Evolutionary conservation across 345 rosid species (phyloP).

Genomic region (Ricinus communis): DNA sequence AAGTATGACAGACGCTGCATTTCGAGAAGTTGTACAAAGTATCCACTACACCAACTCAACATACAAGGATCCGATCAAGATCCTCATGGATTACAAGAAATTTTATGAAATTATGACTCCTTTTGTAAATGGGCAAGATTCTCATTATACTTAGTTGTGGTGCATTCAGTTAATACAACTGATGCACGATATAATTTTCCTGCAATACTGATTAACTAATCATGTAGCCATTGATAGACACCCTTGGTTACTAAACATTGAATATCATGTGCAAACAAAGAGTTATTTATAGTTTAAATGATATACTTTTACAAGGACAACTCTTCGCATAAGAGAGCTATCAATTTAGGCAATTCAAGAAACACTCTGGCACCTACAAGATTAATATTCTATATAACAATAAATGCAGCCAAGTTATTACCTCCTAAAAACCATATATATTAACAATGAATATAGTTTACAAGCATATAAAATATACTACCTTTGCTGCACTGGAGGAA

Average conservation of each 20-base stretch:
- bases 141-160: too few relatives aligned
- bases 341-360: background rate
- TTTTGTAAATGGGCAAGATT: too few relatives aligned
- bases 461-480: background rate
- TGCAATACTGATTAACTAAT: background rate
- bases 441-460: background rate
- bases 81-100: too few relatives aligned
- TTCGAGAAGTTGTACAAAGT: too few relatives aligned
- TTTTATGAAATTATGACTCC: background rate
- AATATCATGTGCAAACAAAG: background rate
- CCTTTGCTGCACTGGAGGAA: conserved; percentile 98
- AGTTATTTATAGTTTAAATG: background rate
- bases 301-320: background rate
- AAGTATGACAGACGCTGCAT: too few relatives aligned
- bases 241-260: too few relatives aligned
- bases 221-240: too few relatives aligned
- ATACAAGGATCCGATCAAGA: too few relatives aligned
- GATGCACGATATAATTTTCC: too few relatives aligned
- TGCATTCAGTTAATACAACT: too few relatives aligned
- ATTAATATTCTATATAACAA: background rate
- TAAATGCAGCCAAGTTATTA: background rate
- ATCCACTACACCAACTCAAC: background rate
- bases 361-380: too few relatives aligned
- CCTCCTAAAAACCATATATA: background rate
- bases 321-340: background rate